phyloP scores from a whole-genome alignment of 2,329 filamentous ascomycete species.

The Aureobasidium sp. region DNA sequence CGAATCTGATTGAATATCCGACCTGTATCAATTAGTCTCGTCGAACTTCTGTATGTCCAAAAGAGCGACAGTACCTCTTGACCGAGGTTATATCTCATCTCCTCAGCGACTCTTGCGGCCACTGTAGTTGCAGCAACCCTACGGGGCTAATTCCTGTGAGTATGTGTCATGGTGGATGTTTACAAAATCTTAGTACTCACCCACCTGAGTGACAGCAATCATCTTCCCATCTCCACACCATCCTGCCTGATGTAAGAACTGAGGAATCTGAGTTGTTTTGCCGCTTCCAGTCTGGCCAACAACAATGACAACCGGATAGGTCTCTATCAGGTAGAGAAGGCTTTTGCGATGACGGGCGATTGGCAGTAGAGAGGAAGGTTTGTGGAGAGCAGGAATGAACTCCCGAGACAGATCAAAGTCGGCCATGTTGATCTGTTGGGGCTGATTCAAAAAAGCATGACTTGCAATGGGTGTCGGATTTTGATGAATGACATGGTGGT shows the following conservation, averaged over 20 bases:
- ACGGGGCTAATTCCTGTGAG: conserved; percentile 55
- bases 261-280: conserved; percentile 92
- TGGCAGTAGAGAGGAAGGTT: conserved; percentile 72
- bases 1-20: conserved; percentile 85
- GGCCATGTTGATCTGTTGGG: conserved; percentile 17
- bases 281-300: conserved; percentile 91
- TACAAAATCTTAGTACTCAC: conserved; percentile 27
- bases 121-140: conserved; percentile 87
- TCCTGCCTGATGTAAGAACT: conserved; percentile 78
- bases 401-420: conserved; percentile 28
- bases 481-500: background rate
- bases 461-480: background rate
- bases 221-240: conserved; percentile 79
- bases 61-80: conserved; percentile 48
- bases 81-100: conserved; percentile 75
- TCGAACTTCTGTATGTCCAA: background rate
- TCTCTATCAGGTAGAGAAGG: conserved; percentile 80
- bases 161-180: conserved; percentile 19
- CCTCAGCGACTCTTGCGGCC: conserved; percentile 78
- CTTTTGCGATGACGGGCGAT: conserved; percentile 74
- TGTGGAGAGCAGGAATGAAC: conserved; percentile 74
- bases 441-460: background rate
- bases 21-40: conserved; percentile 23
- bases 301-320: conserved; percentile 73
- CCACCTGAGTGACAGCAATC: conserved; percentile 83